A percentile compares a stretch with the other conserved stretches of the same genome.
phyloP scores from a whole-genome alignment of 1,284 basidiomycete genomes.

The Fistulina hepatica region DNA sequence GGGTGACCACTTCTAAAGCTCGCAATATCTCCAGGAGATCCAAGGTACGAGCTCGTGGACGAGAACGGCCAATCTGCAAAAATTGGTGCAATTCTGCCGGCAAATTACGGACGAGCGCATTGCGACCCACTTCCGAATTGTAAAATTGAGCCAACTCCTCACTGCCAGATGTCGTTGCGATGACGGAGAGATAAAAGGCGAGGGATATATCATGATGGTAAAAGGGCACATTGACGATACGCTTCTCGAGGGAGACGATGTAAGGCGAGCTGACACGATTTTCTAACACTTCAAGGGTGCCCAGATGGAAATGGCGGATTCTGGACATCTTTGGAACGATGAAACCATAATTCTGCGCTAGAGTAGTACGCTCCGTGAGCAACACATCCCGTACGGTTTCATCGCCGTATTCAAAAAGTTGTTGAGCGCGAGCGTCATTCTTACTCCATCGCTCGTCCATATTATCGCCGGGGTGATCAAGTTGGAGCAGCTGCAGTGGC shows the following conservation, averaged over 20 bases:
- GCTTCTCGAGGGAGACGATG: conserved; percentile 40
- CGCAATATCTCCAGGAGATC: conserved; percentile 49
- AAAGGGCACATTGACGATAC: conserved; percentile 45
- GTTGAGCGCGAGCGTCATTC: conserved; percentile 31
- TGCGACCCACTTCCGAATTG: conserved; percentile 32
- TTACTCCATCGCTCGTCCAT: conserved; percentile 34
- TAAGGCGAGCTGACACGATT: conserved; percentile 25
- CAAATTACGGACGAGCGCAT: conserved; percentile 39
- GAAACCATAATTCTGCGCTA: conserved; percentile 60
- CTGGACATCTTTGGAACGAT: conserved; percentile 52
- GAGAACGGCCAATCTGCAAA: conserved; percentile 46
- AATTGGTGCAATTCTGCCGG: conserved; percentile 35
- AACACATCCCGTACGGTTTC: conserved; percentile 47
- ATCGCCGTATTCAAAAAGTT: conserved; percentile 42
- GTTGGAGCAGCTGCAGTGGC: conserved; percentile 31
- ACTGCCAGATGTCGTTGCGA: conserved; percentile 41
- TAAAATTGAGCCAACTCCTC: conserved; percentile 43
- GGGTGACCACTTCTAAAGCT: conserved; percentile 41
- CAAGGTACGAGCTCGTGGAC: conserved; percentile 45
- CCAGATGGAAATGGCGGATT: conserved; percentile 52
- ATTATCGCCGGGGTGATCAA: conserved; percentile 30
- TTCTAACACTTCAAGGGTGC: conserved; percentile 38
- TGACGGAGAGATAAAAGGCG: conserved; percentile 45
- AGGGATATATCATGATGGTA: conserved; percentile 52
- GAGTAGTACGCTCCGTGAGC: conserved; percentile 50